A percentile compares a stretch with the other conserved stretches of the same genome.
phyloP scores from a whole-genome alignment of 1,139 yeast genomes.

The Magnusiomyces sp. region DNA sequence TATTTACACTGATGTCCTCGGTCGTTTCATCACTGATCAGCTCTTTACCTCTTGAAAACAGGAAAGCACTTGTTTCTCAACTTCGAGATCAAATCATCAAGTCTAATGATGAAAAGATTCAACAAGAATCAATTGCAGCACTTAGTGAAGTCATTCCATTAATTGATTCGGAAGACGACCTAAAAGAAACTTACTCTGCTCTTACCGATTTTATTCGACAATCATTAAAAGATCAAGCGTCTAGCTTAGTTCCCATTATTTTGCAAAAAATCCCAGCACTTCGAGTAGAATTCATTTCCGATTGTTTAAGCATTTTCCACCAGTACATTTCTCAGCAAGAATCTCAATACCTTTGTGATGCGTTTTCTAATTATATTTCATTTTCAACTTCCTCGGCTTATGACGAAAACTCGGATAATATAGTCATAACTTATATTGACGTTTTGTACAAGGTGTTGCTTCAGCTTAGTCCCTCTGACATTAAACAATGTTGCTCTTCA shows the following conservation, averaged over 20 bases:
- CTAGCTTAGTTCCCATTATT: neutral
- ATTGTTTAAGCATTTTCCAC: slow-evolving; percentile 4
- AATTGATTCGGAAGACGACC: neutral
- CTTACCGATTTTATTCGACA: neutral
- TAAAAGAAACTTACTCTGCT: neutral
- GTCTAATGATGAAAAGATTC: neutral
- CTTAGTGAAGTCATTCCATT: neutral
- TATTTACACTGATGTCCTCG: neutral
- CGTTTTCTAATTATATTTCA: slow-evolving; percentile 5
- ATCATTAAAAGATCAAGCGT: neutral
- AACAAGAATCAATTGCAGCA: slow-evolving; percentile 1
- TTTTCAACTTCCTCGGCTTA: neutral
- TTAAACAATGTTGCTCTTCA: neutral
- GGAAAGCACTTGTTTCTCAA: neutral
- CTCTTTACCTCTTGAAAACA: neutral
- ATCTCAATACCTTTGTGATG: neutral
- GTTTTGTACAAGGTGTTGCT: slow-evolving; percentile 8
- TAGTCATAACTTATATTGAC: slow-evolving; percentile 5
- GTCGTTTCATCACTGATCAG: neutral
- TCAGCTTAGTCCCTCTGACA: slow-evolving; percentile 1
- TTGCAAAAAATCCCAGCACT: slow-evolving; percentile 12
- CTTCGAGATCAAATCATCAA: neutral
- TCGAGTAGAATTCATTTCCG: slow-evolving; percentile 7
- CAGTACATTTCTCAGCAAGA: slow-evolving; percentile 9
- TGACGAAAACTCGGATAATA: neutral